Conservation (phyloP, 345 rosid species). For the Barbarea vulgaris region DNA sequence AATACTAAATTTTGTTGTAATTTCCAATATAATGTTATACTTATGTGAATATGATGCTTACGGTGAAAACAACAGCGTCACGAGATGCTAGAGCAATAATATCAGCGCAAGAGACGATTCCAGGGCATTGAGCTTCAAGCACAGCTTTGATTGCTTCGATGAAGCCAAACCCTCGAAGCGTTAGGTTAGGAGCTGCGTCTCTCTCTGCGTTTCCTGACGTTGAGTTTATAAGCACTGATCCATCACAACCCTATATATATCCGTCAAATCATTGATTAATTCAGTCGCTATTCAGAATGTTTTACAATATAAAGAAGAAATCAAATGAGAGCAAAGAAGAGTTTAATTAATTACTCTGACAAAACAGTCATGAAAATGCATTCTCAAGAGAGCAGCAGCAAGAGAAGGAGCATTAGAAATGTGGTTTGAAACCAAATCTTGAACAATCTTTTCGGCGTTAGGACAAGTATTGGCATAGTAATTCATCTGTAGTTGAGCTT, state of each 20-base stretch:
- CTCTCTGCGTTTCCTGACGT: constrained; percentile 65
- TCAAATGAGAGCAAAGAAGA: background rate
- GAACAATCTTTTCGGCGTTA: constrained; percentile 67
- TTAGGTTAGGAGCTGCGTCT: constrained; percentile 61
- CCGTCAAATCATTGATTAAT: background rate
- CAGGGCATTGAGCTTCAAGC: constrained; percentile 78
- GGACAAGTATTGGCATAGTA: constrained; percentile 75
- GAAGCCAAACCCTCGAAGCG: constrained; percentile 73
- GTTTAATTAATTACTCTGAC: constrained; percentile 65
- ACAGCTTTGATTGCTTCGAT: constrained; percentile 64
- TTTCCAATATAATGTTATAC: background rate
- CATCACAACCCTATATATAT: constrained; percentile 81
- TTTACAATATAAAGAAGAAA: background rate
- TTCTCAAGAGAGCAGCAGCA: constrained; percentile 74
- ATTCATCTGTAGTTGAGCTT: constrained; percentile 61
- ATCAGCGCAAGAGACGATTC: constrained; percentile 88
- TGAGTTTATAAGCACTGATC: constrained; percentile 74
- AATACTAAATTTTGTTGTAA: background rate
- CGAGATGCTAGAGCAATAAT: constrained; percentile 64
- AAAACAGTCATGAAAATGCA: constrained; percentile 94
- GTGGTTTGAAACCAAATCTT: constrained; percentile 56
- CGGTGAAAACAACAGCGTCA: constrained; percentile 64
- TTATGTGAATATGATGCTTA: constrained; percentile 39
- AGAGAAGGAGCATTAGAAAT: constrained; percentile 72
- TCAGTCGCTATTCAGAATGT: background rate